A percentile compares a stretch with the other conserved stretches of the same genome.
These are phyloP conservation scores for Phytophthora pini DNA, from an alignment of 352 stramenopile species.

Conservation along the genomic window DNA sequence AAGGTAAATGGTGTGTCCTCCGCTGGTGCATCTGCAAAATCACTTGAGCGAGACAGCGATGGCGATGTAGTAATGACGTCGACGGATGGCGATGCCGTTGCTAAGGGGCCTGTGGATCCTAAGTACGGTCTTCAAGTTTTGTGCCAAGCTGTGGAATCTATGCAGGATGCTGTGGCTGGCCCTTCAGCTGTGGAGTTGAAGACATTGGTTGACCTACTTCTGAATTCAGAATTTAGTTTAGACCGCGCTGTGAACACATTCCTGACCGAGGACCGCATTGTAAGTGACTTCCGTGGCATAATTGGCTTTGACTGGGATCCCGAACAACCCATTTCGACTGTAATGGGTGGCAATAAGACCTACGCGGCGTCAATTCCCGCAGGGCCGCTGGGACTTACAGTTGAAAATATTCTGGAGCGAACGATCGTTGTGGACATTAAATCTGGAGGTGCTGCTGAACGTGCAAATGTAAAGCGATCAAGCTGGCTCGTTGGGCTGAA, in stretches of 20 bases:
- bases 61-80: constrained; percentile 73
- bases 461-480: constrained; percentile 78
- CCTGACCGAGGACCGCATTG: constrained; percentile 77
- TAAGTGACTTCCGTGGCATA: constrained; percentile 83
- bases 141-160: constrained; percentile 78
- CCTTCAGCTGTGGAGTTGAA: constrained; percentile 68
- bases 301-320: constrained; percentile 76
- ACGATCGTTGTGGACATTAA: constrained; percentile 92
- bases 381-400: constrained; percentile 81
- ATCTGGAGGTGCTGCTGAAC: constrained; percentile 72
- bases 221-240: constrained; percentile 82
- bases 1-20: constrained; percentile 23
- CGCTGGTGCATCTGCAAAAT: constrained; percentile 8
- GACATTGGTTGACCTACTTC: constrained; percentile 71
- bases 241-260: constrained; percentile 86
- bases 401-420: constrained; percentile 90
- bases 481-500: constrained; percentile 89
- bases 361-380: constrained; percentile 83
- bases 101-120: constrained; percentile 49
- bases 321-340: constrained; percentile 47
- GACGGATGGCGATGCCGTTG: constrained; percentile 26
- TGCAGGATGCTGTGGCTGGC: constrained; percentile 77
- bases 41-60: constrained; percentile 46
- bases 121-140: constrained; percentile 85
- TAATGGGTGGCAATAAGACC: constrained; percentile 52